Conservation (phyloP, 805 yeast genomes). For the Pichia cephalocereana region DNA sequence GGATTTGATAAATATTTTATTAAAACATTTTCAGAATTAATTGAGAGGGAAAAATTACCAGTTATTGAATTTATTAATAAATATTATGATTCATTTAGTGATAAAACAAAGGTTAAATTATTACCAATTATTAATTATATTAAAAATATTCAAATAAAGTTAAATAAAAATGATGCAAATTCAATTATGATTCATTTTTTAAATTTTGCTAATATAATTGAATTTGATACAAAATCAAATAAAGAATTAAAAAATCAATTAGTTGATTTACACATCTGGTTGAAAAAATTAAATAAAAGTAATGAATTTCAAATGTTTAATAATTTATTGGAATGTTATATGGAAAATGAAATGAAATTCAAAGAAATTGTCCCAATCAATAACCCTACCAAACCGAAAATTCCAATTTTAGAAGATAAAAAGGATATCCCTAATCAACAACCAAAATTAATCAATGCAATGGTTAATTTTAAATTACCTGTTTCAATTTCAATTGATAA, state of each 20-base stretch:
- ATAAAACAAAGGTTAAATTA: not conserved
- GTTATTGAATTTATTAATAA: conserved; percentile 1
- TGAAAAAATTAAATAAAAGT: not conserved
- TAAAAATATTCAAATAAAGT: not conserved
- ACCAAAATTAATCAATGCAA: not conserved
- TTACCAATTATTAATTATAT: conserved; percentile 3
- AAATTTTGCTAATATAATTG: not conserved
- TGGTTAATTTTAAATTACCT: conserved; percentile 1
- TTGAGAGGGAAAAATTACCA: not conserved
- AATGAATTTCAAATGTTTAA: not conserved
- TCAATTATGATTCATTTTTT: conserved; percentile 5
- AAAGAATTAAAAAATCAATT: conserved; percentile 1
- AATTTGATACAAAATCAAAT: not conserved
- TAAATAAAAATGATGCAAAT: conserved; percentile 2
- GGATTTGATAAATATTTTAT: conserved; percentile 2
- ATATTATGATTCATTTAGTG: conserved; percentile 4
- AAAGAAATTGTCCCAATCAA: not conserved
- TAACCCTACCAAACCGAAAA: not conserved
- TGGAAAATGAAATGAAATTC: not conserved
- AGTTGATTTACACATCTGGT: not conserved
- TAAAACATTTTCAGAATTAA: not conserved
- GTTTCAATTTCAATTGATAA: not conserved
- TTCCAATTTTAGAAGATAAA: not conserved
- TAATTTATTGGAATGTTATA: conserved; percentile 3
- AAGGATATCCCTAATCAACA: not conserved